Percentiles rank a stretch among this genome's conserved stretches.
phyloP scores from a whole-genome alignment of 495 filamentous ascomycete species.

The Corynascus novoguineensis region DNA sequence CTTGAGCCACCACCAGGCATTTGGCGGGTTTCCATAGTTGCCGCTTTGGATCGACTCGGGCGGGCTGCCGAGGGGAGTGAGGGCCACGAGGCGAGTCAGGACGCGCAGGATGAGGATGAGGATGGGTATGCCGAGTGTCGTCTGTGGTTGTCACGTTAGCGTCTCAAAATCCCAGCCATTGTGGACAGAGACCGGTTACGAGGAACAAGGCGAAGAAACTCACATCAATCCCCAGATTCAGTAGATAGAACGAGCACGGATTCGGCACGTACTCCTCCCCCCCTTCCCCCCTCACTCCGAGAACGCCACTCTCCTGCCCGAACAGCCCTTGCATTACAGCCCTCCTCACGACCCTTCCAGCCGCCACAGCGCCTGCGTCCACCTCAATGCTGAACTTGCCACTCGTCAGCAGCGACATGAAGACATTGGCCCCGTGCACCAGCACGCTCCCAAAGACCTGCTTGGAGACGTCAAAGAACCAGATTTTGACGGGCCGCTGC shows the following conservation, averaged over 20 bases:
- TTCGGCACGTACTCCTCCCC: constrained; percentile 63
- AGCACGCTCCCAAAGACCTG: constrained; percentile 93
- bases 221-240: constrained; percentile 94
- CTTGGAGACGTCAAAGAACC: constrained; percentile 95
- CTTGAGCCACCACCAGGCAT: constrained; percentile 84
- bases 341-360: constrained; percentile 8
- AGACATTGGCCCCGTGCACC: constrained; percentile 82
- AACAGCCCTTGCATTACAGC: constrained; percentile 27
- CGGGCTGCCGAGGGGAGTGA: constrained; percentile 73
- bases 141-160: constrained; percentile 49
- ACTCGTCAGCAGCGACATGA: constrained; percentile 92
- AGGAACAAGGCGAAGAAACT: constrained; percentile 32
- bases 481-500: constrained; percentile 86
- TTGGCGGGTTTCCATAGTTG: constrained; percentile 83
- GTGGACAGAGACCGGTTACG: too few relatives aligned
- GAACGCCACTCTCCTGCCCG: constrained; percentile 29
- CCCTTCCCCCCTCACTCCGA: neutral
- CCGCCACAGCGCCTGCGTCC: constrained; percentile 18
- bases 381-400: constrained; percentile 58
- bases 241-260: constrained; percentile 90
- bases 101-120: constrained; percentile 79
- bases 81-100: constrained; percentile 61
- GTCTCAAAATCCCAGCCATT: too few relatives aligned
- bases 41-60: constrained; percentile 84
- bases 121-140: constrained; percentile 90